A percentile compares a stretch with the other conserved stretches of the same genome.
Evolutionary conservation across 1,139 yeast species (phyloP).

Genomic region (Entelexis paramagnoliae): DNA sequence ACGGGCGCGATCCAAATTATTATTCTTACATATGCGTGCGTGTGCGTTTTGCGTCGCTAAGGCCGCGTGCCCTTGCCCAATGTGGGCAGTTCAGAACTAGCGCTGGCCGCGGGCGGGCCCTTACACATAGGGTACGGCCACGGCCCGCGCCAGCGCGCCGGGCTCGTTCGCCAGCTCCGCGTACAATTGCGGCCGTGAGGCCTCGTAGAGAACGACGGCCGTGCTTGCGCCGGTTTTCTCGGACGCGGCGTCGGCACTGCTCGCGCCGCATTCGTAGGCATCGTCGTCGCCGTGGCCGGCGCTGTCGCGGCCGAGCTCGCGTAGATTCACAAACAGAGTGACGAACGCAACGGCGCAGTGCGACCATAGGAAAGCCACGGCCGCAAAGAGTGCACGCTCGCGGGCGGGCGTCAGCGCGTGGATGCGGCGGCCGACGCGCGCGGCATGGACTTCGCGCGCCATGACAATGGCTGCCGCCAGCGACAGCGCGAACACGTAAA

Average conservation of each 20-base stretch:
- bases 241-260: too few species aligned
- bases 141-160: not conserved
- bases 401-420: not conserved
- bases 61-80: not conserved
- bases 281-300: not conserved
- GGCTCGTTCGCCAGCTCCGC: not conserved
- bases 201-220: not conserved
- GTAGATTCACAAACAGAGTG: not conserved
- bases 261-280: not conserved
- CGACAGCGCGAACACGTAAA: not conserved
- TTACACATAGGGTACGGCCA: not conserved
- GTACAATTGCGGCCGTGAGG: not conserved
- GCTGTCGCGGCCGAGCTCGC: not conserved
- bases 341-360: not conserved
- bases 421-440: not conserved
- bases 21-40: not conserved
- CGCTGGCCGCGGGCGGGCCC: too few species aligned
- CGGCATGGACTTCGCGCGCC: not conserved
- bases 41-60: not conserved
- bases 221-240: not conserved
- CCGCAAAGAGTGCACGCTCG: not conserved
- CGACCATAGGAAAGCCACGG: not conserved
- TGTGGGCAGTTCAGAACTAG: too few species aligned
- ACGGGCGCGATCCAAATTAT: not conserved
- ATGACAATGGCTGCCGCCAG: constrained; percentile 7